These are phyloP conservation scores for Phyllosticta citriasiana DNA, from an alignment of 2,329 filamentous ascomycete genomes.

Conservation along the genomic window DNA sequence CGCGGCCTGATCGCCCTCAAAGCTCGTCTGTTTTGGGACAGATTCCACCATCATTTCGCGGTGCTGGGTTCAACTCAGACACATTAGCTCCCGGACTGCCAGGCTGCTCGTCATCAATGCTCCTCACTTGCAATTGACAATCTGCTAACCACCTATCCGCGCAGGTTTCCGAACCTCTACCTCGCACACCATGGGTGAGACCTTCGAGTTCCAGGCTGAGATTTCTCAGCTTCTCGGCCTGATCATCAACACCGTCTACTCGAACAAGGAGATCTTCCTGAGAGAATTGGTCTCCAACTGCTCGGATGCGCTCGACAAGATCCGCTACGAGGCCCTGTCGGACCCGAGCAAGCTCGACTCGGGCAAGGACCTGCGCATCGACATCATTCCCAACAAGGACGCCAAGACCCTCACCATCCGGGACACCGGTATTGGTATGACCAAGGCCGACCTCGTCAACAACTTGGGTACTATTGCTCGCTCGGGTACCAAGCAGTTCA, in stretches of 20 bases:
- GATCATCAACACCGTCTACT: slow-evolving; percentile 99
- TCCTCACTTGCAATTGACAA: neutral
- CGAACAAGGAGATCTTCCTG: slow-evolving; percentile 99
- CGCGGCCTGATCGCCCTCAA: neutral
- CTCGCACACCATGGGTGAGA: slow-evolving; percentile 45
- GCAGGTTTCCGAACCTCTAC: slow-evolving; percentile 2
- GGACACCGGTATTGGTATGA: slow-evolving; percentile 99
- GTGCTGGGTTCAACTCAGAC: neutral
- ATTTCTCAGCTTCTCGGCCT: slow-evolving; percentile 99
- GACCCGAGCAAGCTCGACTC: slow-evolving; percentile 95
- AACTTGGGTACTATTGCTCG: slow-evolving; percentile 99
- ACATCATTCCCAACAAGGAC: slow-evolving; percentile 97
- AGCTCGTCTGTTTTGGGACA: neutral
- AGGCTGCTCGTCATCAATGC: neutral
- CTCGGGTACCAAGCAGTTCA: slow-evolving; percentile 99
- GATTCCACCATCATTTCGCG: neutral
- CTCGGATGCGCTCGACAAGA: slow-evolving; percentile 99
- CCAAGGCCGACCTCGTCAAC: slow-evolving; percentile 99
- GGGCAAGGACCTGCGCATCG: slow-evolving; percentile 95
- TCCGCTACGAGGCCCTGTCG: slow-evolving; percentile 95
- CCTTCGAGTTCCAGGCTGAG: slow-evolving; percentile 99
- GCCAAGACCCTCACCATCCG: slow-evolving; percentile 95
- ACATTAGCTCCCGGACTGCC: no score
- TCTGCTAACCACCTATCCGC: neutral
- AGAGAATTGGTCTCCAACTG: slow-evolving; percentile 97